These are phyloP conservation scores for Volutella citrinella DNA, from an alignment of 2,329 filamentous ascomycete genomes.

Conservation along the genomic window DNA sequence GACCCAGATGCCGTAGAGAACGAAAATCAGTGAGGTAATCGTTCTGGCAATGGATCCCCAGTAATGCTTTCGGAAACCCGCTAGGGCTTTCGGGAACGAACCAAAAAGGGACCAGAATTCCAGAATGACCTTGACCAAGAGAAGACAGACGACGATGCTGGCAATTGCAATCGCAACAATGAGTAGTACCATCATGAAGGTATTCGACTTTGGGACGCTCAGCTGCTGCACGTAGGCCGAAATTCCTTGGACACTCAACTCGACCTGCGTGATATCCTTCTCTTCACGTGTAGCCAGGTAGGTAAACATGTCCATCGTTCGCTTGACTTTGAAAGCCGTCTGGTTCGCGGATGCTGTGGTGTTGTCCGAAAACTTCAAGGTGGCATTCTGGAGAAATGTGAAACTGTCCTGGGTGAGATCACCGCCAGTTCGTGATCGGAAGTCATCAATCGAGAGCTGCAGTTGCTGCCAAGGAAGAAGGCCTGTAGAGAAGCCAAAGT, in stretches of 20 bases:
- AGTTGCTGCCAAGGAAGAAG: constrained; percentile 79
- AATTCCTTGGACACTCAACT: constrained; percentile 66
- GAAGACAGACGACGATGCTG: constrained; percentile 77
- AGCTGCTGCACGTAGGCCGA: constrained; percentile 81
- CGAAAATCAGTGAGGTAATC: constrained; percentile 83
- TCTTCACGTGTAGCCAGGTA: constrained; percentile 51
- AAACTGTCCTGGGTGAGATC: constrained; percentile 82
- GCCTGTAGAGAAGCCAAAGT: constrained; percentile 89
- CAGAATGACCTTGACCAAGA: constrained; percentile 87
- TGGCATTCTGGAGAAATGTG: constrained; percentile 69
- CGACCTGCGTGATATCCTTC: constrained; percentile 30
- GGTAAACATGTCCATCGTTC: constrained; percentile 46
- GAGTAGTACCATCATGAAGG: constrained; percentile 92
- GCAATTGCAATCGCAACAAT: constrained; percentile 85
- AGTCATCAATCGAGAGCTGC: constrained; percentile 79
- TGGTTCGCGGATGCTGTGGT: constrained; percentile 43
- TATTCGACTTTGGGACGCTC: constrained; percentile 81
- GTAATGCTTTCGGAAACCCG: constrained; percentile 90
- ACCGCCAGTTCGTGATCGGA: constrained; percentile 77
- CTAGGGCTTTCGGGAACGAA: constrained; percentile 74
- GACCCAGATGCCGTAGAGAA: constrained; percentile 93
- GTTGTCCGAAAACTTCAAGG: constrained; percentile 66
- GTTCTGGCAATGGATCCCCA: constrained; percentile 89
- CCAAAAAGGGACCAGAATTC: constrained; percentile 90
- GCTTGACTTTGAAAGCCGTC: constrained; percentile 48